Conservation (phyloP, 176 grass and related monocot genomes). For the Eleusine coracana region DNA sequence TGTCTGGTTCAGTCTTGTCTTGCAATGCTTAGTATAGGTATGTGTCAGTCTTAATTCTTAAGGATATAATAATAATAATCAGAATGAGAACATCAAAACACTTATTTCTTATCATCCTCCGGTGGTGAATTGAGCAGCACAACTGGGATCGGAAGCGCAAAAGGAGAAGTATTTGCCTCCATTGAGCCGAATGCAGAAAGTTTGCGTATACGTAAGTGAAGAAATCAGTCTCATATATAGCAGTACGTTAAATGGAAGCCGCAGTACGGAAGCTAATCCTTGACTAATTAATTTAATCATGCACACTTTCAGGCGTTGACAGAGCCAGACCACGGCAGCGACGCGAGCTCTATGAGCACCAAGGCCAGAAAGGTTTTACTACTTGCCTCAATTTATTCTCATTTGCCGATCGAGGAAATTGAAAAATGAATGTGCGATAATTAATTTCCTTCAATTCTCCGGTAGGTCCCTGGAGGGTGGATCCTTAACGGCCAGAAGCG, state of each 20-base stretch:
- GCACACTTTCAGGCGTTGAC: constrained; percentile 51
- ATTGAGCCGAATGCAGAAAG: constrained; percentile 45
- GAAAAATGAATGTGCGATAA: too few relatives aligned
- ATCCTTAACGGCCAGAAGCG: constrained; percentile 59
- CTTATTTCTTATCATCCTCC: neutral
- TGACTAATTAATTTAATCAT: neutral
- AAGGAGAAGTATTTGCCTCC: constrained; percentile 61
- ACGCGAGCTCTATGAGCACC: constrained; percentile 62
- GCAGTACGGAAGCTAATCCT: neutral
- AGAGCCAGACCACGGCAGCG: constrained; percentile 68
- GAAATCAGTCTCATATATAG: neutral
- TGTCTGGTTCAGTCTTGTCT: constrained; percentile 67
- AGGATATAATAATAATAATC: too few relatives aligned
- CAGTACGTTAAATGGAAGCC: neutral
- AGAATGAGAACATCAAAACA: too few relatives aligned
- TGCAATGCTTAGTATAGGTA: constrained; percentile 61
- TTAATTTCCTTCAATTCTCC: too few relatives aligned
- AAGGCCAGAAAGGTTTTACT: constrained; percentile 52
- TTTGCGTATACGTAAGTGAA: constrained; percentile 58
- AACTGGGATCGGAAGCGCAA: constrained; percentile 38
- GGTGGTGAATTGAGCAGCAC: constrained; percentile 3
- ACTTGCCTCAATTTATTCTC: too few relatives aligned
- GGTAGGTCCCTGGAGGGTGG: constrained; percentile 68
- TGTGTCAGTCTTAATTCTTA: neutral
- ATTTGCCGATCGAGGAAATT: too few relatives aligned